These are phyloP conservation scores for Fusarium fujikuroi DNA, from an alignment of 2,329 filamentous ascomycete species.

Conservation along the genomic window DNA sequence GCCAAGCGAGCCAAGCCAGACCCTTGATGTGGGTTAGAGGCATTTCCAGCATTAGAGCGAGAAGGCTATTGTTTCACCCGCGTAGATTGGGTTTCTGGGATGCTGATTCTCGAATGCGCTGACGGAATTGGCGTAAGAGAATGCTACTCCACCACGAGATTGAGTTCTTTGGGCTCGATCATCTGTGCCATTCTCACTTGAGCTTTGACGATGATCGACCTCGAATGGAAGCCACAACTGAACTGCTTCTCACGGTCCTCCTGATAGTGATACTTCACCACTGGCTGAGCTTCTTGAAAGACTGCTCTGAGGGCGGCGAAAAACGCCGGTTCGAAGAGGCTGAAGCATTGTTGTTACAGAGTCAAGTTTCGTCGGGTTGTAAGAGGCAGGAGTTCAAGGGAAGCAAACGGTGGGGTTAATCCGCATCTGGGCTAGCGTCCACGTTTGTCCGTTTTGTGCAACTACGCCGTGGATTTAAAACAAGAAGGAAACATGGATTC, in stretches of 20 bases:
- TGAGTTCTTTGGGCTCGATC: neutral
- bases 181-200: neutral
- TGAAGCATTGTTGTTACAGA: slow-evolving; percentile 62
- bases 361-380: slow-evolving; percentile 55
- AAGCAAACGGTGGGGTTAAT: slow-evolving; percentile 18
- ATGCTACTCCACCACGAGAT: neutral
- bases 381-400: slow-evolving; percentile 40
- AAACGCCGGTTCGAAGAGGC: slow-evolving; percentile 28
- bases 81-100: slow-evolving; percentile 20
- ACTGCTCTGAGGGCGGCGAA: neutral
- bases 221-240: slow-evolving; percentile 16
- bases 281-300: slow-evolving; percentile 7
- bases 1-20: slow-evolving; percentile 36
- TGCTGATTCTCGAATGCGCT: neutral
- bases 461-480: slow-evolving; percentile 32
- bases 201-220: neutral
- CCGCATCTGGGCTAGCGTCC: slow-evolving; percentile 12
- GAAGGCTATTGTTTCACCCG: slow-evolving; percentile 35
- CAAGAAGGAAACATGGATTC: slow-evolving; percentile 32
- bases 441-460: slow-evolving; percentile 13
- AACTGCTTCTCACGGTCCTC: neutral
- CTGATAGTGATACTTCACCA: neutral
- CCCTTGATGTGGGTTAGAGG: slow-evolving; percentile 13
- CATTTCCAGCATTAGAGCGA: slow-evolving; percentile 32
- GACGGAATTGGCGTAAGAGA: slow-evolving; percentile 8